Percentiles rank a stretch among this genome's conserved stretches.
Conservation (phyloP, 1,139 yeast genomes). For the Pichia sp. region DNA sequence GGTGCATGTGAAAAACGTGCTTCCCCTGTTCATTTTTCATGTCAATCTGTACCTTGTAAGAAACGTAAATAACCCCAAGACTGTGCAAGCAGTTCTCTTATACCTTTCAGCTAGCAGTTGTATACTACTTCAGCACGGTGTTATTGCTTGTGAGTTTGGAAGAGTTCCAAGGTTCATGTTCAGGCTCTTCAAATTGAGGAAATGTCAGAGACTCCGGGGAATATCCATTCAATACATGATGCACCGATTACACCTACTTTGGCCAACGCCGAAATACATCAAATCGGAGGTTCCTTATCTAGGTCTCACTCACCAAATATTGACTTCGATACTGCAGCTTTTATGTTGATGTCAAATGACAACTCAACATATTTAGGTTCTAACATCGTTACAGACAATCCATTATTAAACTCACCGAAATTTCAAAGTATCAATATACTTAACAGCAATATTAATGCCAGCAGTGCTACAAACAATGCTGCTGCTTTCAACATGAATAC, state of each 20-base stretch:
- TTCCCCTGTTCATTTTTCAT: too few relatives aligned
- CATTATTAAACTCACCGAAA: background rate
- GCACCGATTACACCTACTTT: conserved; percentile 8
- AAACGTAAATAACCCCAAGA: too few relatives aligned
- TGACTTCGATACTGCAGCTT: conserved; percentile 12
- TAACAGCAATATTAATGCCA: background rate
- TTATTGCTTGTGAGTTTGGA: too few relatives aligned
- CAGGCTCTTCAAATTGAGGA: background rate
- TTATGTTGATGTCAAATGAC: conserved; percentile 8
- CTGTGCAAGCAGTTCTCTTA: too few relatives aligned
- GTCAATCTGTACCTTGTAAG: too few relatives aligned
- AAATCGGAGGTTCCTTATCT: background rate
- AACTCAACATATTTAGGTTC: background rate
- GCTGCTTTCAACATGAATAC: background rate
- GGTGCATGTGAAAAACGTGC: conserved; percentile 12
- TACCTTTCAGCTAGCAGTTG: too few relatives aligned
- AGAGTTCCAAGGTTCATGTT: too few relatives aligned
- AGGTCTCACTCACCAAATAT: background rate
- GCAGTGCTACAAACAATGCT: background rate
- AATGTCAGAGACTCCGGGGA: background rate
- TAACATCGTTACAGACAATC: background rate
- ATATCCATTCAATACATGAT: background rate
- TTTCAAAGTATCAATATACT: background rate
- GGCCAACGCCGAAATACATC: conserved; percentile 2
- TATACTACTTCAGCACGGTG: too few relatives aligned